A percentile compares a stretch with the other conserved stretches of the same genome.
Conservation (phyloP, 106 monocot species). For the Amphibolis antarctica region DNA sequence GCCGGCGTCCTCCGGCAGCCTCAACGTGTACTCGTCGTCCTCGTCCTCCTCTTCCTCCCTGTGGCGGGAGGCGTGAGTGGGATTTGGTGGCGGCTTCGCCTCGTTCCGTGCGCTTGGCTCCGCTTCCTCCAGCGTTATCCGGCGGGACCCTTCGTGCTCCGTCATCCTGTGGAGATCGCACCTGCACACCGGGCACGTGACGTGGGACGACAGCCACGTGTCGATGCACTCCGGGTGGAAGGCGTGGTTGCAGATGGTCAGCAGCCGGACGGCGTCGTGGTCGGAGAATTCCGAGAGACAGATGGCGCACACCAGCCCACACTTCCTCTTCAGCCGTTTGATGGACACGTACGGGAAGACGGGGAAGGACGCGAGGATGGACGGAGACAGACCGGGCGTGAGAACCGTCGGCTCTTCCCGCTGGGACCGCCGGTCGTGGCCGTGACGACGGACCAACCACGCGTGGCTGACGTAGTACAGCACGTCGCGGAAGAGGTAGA, state of each 20-base stretch:
- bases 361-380: no score
- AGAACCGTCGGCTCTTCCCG: background rate
- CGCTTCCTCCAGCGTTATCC: background rate
- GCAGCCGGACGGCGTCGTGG: slow-evolving; percentile 5
- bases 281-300: slow-evolving; percentile 14
- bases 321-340: slow-evolving; percentile 3
- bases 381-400: slow-evolving; percentile 9
- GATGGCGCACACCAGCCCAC: slow-evolving; percentile 7
- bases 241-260: slow-evolving; percentile 10
- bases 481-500: slow-evolving; percentile 9
- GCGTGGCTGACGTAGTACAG: background rate
- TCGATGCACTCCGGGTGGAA: slow-evolving; percentile 21
- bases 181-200: slow-evolving; percentile 15
- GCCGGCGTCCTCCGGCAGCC: slow-evolving; percentile 5
- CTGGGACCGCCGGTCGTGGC: background rate
- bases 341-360: slow-evolving; percentile 5
- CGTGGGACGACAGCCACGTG: slow-evolving; percentile 7
- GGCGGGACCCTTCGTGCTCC: background rate
- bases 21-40: slow-evolving; percentile 3
- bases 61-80: background rate
- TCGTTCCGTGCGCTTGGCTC: background rate
- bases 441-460: background rate
- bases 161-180: slow-evolving; percentile 5
- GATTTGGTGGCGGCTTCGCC: no score
- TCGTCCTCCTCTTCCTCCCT: background rate